Base-by-base conservation (phyloP, 441 rosid genomes). In the Raphanus hybrid region DNA sequence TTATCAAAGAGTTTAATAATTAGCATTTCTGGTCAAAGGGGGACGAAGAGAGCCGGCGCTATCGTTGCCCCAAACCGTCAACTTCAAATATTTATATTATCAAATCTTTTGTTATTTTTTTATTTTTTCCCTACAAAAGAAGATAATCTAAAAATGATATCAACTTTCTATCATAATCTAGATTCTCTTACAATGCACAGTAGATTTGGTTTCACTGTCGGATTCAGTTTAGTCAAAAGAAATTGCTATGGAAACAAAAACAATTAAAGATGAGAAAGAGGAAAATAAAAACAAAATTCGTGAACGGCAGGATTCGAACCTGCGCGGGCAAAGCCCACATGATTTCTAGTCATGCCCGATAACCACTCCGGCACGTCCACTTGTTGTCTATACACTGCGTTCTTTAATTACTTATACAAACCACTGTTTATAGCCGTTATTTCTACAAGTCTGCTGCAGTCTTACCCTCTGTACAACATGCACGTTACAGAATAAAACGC, bases 251-350 rank as follows among this genome's bases (percentile, higher is more conserved):
- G 67, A 43, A 64, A 37, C 10, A 27, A 29, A 43, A 64, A 37
- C 10, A 27, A 29, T 62, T 7, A 45, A 29, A 63, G 5, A 45
- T 43, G 48, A 20, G 34, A 72, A 54, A 64, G 0, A 4, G 3
- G 1, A 11, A 26, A 18, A 27, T 8, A 15, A 0, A n/a, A 0
- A 5, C 0, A 54, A 64, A 69, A 64, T 29, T 0, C 98, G 94
- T 91, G 97, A 63, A 81, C 96, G 88, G 94, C 96, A 91, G 92
- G 92, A 92, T 89, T 92, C 97, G 92, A 93, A 91, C 95, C 93
- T 90, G 96, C 96, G 96, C 81, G 81, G 77, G 76, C 64, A 15
- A n/a, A 78, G 65, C 77, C 73, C 81, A 78, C 77, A 78, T 58
- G 94, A 92, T 89, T 94, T 94, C 97, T 90, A 88, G 93, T 91